Evolutionary conservation across 2,329 filamentous ascomycete species (phyloP), one percentile per base, ranked within the genome.

Genomic region (Grosmannia penicillata): DNA sequence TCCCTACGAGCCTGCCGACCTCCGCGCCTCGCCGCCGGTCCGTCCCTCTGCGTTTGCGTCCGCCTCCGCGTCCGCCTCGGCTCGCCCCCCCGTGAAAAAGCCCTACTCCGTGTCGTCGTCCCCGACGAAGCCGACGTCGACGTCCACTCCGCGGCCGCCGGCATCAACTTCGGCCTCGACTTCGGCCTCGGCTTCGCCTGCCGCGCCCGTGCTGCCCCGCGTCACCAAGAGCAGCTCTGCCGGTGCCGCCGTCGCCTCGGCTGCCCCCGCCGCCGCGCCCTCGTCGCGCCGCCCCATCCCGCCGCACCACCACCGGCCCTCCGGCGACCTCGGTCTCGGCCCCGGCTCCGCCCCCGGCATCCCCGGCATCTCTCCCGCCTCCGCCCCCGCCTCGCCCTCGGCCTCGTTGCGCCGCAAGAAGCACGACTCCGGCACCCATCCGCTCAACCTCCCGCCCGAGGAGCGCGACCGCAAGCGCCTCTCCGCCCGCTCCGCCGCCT

Each of bases 391-490:
- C n/a, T 38, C 40, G 14, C 28, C 40, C 8, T 33, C 39, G 11
- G 14, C 34, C 8, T 24, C 40, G 6, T 60, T 56, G 25, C 64
- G 69, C 40, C 63, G 69, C 46, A 61, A 60, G 49, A 74, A 73
- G 55, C 59, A 65, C 53, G 77, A 83, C 54, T 67, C 68, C 46
- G 73, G 89, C 55, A 80, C 76, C 3, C 87, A 95, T 58, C 89
- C 89, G 28, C 71, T 95, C 37, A 95, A 95, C 53, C 74, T 93
- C 18, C 85, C 81, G 3, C 86, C 86, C 33, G 86, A 94, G 63
- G 79, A 94, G 68, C 73, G 85, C 52, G 81, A n/a, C n/a, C n/a
- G 84, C 52, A 81, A 82, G 57, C 76, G 83, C 45, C 61, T 82
- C 41, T 84, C 79, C 35, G 70, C 69, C 49, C 68, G 85, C n/a